Evolutionary conservation across 208 protist genomes (phyloP).

Genomic region (Tritrichomonas musculus): DNA sequence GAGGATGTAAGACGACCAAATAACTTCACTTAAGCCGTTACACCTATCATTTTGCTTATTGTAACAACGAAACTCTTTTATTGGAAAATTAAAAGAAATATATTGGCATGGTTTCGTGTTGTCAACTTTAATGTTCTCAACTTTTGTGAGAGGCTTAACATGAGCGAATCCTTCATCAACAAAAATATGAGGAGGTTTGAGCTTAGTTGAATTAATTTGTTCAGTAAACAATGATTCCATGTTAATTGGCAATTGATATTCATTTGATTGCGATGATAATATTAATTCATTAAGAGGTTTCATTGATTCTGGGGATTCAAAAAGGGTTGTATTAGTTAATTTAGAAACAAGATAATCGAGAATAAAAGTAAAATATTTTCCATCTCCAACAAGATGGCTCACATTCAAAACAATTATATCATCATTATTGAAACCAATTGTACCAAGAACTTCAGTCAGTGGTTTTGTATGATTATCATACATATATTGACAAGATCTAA

Average conservation of each 20-base stretch:
- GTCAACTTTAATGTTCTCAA: not conserved
- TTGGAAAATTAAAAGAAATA: not conserved
- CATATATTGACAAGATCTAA: no score
- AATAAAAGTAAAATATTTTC: not conserved
- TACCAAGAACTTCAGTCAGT: no score
- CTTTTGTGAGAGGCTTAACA: not conserved
- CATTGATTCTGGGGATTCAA: no score
- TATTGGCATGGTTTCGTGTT: not conserved
- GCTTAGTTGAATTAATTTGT: not conserved
- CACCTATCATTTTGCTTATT: not conserved
- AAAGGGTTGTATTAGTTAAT: no score
- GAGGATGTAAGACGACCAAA: not conserved
- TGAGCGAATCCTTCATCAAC: not conserved
- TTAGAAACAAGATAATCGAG: not conserved
- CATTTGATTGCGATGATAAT: no score
- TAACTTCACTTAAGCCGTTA: not conserved
- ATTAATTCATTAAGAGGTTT: no score
- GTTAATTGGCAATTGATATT: not conserved
- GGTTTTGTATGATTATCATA: no score
- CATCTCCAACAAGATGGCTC: not conserved
- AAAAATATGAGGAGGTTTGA: not conserved
- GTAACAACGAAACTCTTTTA: not conserved
- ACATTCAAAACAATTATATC: not conserved
- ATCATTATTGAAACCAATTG: no score
- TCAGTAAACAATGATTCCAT: not conserved